Evolutionary conservation across 805 yeast species (phyloP), one percentile per base, ranked within the genome.

Genomic region (Lipomyces lipofer): DNA sequence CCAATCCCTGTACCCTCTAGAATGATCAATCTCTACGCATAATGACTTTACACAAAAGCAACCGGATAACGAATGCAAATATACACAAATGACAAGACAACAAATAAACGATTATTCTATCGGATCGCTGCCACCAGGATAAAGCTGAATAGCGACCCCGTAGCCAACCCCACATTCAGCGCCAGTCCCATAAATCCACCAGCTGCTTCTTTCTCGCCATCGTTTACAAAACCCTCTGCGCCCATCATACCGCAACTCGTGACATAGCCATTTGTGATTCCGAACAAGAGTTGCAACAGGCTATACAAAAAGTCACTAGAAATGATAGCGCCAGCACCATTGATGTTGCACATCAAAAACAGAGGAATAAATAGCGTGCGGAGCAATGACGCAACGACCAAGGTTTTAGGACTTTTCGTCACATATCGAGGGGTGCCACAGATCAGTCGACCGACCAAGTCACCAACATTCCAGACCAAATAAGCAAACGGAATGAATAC

Each of bases 121-220:
- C 51, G 3, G 1, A 22, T 40, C 8, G 28, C 36, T 50, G 55
- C 39, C 7, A 57, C 61, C 36, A 57, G 19, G 13, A 44, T 44
- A 65, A 89, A 92, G 64, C 96, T 86, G 50, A 83, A 66, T 0
- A 89, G 57, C 55, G 96, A 84, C 3, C 99, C 99, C 1, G 77
- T 73, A 0, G 94, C 82, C 47, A 92, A 76, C 0, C 97, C 97
- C 9, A 82, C 66, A 52, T 91, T 83, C 48, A 91, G 78, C 61
- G 88, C 82, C 21, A 91, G 81, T 0, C 89, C 83, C 43, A 96
- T 84, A 67, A 91, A 87, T 2, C 97, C 97, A 43, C 97, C 97
- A 1, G 98, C 96, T 0, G 97, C 96, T 55, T 88, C 88, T 67
- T 82, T 83, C 64, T 88, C 92, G 19, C 78, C 77, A 30, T 82